phyloP scores from a whole-genome alignment of 2,329 filamentous ascomycete genomes.

The Ceratocystis cubensis region DNA sequence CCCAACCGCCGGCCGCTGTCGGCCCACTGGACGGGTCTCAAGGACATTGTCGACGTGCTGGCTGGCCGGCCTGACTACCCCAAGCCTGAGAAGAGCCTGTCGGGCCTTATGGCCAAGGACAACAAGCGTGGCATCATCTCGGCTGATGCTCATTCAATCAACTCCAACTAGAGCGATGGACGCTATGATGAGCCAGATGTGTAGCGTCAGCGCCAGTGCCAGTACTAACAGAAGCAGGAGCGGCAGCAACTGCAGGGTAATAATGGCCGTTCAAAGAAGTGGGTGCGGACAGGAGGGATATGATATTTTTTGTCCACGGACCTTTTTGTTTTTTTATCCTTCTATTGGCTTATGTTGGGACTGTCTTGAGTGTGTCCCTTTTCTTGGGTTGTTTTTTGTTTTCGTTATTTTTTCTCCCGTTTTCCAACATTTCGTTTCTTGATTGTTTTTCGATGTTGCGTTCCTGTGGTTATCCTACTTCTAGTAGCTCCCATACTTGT shows the following conservation, averaged over 20 bases:
- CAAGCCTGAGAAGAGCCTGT: constrained; percentile 37
- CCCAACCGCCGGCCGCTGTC: constrained; percentile 68
- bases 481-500: not conserved
- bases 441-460: not conserved
- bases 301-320: not conserved
- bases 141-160: constrained; percentile 15
- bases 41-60: constrained; percentile 71
- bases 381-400: not conserved
- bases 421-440: not conserved
- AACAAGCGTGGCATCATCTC: constrained; percentile 39
- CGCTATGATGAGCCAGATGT: not conserved
- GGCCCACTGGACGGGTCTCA: constrained; percentile 75
- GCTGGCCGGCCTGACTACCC: constrained; percentile 54
- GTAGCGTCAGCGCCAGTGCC: not conserved
- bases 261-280: not conserved
- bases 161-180: constrained; percentile 18
- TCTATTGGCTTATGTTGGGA: not conserved
- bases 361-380: not conserved
- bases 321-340: constrained; percentile 4
- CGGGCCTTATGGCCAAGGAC: constrained; percentile 46
- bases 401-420: not conserved
- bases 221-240: not conserved
- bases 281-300: not conserved
- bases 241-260: not conserved
- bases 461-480: not conserved